Evolutionary conservation across 768 basidiomycete species (phyloP), one percentile per base, ranked within the genome.

Genomic region (Mrakia blollopis): DNA sequence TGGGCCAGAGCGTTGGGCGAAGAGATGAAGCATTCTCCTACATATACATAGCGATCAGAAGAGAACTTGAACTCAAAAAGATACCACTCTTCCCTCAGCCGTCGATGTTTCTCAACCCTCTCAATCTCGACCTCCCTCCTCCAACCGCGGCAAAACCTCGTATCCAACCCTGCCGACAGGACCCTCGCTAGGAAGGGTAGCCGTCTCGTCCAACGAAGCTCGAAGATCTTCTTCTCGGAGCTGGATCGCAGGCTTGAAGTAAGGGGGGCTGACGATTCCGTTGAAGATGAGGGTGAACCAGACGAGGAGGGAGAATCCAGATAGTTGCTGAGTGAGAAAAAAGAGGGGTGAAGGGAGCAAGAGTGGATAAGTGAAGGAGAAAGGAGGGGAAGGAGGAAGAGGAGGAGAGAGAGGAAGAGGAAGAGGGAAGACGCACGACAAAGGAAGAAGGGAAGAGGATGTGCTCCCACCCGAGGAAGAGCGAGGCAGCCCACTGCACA

Each of bases 231-330:
- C 69, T n/a, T 71, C 69, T 44, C 44, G 28, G n/a, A 71, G n/a
- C 47, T 28, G 32, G 28, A 54, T 52, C 0, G 21, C 69, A 10
- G 50, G 47, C 69, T 28, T 71, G 65, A 68, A 68, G 65, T 39
- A 39, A 18, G 65, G 65, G 0, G 65, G 65, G 35, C 18, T 21
- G 18, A 68, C 35, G 65, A 68, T 68, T 35, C 39, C 41, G 47
- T 47, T 71, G 47, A 71, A 71, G n/a, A 50, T 39, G 2, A 68
- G 37, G 32, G 82, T 79, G 61, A 88, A 92, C 85, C 86, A 96
- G 89, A 98, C 95, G 77, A 99, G 87, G 63, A 98, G 84, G 10
- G 87, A 89, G 83, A 99, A 99, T 4, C 94, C 93, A 28, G 87
- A 80, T 73, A 96, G 88, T 83, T 96, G 94, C n/a, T n/a, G n/a